phyloP scores from a whole-genome alignment of 257 asterid genomes.

The Nicotiana tabacum region DNA sequence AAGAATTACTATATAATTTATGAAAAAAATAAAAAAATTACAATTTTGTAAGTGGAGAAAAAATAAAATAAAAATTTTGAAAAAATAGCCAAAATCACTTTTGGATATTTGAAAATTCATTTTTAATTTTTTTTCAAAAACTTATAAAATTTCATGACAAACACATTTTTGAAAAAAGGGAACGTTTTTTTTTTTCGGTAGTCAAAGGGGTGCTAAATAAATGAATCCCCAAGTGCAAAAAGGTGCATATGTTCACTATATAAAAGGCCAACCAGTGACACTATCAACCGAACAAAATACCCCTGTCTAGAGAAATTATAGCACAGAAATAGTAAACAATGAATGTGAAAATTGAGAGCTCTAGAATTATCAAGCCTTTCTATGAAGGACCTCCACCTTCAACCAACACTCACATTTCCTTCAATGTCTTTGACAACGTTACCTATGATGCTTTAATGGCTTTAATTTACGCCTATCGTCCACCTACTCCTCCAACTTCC shows the following conservation, averaged over 20 bases:
- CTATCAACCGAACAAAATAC: background rate
- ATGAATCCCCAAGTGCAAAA: background rate
- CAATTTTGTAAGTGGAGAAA: too few relatives aligned
- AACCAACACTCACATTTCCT: conserved; percentile 24
- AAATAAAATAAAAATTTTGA: too few relatives aligned
- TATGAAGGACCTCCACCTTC: conserved; percentile 48
- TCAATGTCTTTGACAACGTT: conserved; percentile 67
- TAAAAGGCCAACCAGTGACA: background rate
- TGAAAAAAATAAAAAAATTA: too few relatives aligned
- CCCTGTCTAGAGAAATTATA: background rate
- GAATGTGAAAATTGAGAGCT: conserved; percentile 50
- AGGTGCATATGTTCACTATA: background rate
- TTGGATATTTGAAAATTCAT: too few relatives aligned
- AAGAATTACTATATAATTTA: too few relatives aligned
- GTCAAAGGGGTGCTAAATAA: too few relatives aligned
- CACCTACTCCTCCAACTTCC: conserved; percentile 52
- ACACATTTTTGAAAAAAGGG: too few relatives aligned
- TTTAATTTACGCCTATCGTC: conserved; percentile 58
- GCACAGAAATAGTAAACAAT: conserved; percentile 6
- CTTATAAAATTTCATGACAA: too few relatives aligned
- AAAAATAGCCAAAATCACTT: too few relatives aligned
- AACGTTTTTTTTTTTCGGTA: too few relatives aligned
- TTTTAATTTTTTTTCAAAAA: too few relatives aligned
- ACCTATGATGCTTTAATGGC: conserved; percentile 64
- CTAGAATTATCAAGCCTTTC: conserved; percentile 61